Evolutionary conservation across 2,329 filamentous ascomycete species (phyloP), one percentile per base, ranked within the genome.

Genomic region (Anisogramma anomala): DNA sequence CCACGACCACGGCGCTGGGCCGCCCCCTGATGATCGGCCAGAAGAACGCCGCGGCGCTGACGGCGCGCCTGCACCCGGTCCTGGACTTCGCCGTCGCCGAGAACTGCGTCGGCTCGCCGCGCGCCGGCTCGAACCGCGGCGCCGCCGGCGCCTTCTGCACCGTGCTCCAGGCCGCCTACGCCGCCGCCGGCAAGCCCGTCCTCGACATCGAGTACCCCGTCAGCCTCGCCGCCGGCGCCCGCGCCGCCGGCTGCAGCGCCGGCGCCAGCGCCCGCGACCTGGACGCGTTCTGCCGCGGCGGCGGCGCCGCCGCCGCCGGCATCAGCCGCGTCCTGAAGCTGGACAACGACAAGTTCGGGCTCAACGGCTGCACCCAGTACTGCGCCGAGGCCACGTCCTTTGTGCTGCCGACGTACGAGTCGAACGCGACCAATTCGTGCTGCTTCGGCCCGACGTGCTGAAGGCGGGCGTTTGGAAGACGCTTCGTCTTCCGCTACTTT

Each of bases 251-350:
- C 0, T 45, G 43, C 36, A 37, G 35, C 8, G 37, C 39, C 5
- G 26, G 35, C 8, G 26, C 35, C 11, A 45, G 43, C 8, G 6
- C 19, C 9, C 23, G 11, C 15, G 43, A 42, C 17, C 20, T 42
- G 6, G 20, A 20, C 2, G 33, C 31, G 14, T 41, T 42, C 10
- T 46, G 36, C n/a, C 26, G 25, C 8, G 10, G 6, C 13, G 33
- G 25, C 8, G 10, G 6, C 13, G 17, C 26, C 6, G 34, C 20
- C 19, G 37, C 17, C 15, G 34, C 27, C 4, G 41, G 36, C 14
- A 43, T 46, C 33, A 46, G 44, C 20, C 36, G 44, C 14, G 34
- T 46, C n/a, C 33, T 46, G 13, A 46, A 46, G 36, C 41, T 46
- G n/a, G 41, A 46, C 34, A 32, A 38, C n/a, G 44, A 46, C n/a